A percentile compares a stretch with the other conserved stretches of the same genome.
Evolutionary conservation across 176 grass and related monocot genomes (phyloP).

Genomic region (barley (Hordeum vulgare)): DNA sequence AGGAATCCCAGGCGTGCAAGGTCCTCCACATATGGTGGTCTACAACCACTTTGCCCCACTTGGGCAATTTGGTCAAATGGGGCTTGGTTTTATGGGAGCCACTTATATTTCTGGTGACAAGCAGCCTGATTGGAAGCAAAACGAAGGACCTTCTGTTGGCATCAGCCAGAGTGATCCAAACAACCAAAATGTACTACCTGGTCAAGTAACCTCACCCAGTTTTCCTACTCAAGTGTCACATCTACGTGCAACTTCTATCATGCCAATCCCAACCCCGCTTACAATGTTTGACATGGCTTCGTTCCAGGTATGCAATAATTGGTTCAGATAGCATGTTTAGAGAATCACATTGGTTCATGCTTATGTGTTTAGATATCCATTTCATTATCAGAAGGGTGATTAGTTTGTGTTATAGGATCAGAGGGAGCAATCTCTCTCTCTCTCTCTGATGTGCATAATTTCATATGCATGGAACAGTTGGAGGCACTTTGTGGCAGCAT

Average conservation of each 20-base stretch:
- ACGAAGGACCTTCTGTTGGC: conserved; percentile 43
- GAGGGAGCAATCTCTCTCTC: not conserved
- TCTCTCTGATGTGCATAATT: not conserved
- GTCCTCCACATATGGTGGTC: conserved; percentile 88
- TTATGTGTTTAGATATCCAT: not conserved
- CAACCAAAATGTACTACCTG: conserved; percentile 57
- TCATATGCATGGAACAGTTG: not conserved
- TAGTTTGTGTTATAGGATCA: not conserved
- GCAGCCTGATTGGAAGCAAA: conserved; percentile 89
- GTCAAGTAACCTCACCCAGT: conserved; percentile 46
- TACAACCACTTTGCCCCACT: conserved; percentile 95
- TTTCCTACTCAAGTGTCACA: conserved; percentile 62
- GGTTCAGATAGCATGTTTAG: conserved; percentile 9
- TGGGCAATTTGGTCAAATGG: conserved; percentile 88
- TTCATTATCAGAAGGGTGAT: not conserved
- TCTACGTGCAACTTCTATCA: conserved; percentile 66
- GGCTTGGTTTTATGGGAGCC: conserved; percentile 86
- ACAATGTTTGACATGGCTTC: conserved; percentile 94
- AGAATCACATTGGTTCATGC: not conserved
- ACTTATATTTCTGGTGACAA: conserved; percentile 90
- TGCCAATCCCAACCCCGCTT: conserved; percentile 72
- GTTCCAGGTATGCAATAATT: conserved; percentile 68
- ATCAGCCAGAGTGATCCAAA: conserved; percentile 56
- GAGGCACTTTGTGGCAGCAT: not conserved
- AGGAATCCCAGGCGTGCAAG: conserved; percentile 80